Base-by-base conservation (phyloP, 1,284 basidiomycete genomes). In the Inonotus obliquus region DNA sequence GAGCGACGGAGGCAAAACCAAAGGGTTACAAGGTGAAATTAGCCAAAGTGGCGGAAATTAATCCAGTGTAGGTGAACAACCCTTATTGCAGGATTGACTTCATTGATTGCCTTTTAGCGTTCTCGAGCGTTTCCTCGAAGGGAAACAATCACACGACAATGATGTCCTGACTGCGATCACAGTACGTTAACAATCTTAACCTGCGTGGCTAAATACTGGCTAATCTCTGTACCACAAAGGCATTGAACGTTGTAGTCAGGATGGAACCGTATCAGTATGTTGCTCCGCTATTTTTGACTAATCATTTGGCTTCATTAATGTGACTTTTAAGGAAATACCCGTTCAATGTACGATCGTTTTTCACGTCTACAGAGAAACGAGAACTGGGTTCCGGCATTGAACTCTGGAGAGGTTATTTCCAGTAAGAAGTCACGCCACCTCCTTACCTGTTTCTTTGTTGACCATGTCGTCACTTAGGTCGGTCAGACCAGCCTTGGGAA, bases 331-430 rank as follows among this genome's bases (percentile, higher is more conserved):
- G 70, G 56, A 80, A 80, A 37, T 88, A 86, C 62, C 86, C 87
- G 0, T 88, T 88, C 74, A 91, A 91, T 65, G 80, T 85, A 10
- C 80, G 87, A 1, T 89, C 87, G 0, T 91, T 92, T 74, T 92
- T 91, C 70, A 89, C 87, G 0, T 72, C 82, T 61, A 72, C 74
- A 1, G 89, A 88, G 66, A 83, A 78, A 11, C 81, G 80, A 67
- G 78, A 83, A 62, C 87, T 92, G 9, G 88, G 89, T 2, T 67
- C 73, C 2, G 89, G 89, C 1, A 76, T 92, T 21, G 77, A 84
- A 49, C 75, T 91, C 2, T 89, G 88, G 86, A 78, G 88, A 17
- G 88, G 88, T 0, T 88, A 88, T 65, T 90, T 91, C 72, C 87
- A 89, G 69, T 89, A 59, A 23, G 70, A 6, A 25, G 7, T 21